Base-by-base conservation (phyloP, 108 stramenopile species). In the Pinguiococcus pyrenoidosus region DNA sequence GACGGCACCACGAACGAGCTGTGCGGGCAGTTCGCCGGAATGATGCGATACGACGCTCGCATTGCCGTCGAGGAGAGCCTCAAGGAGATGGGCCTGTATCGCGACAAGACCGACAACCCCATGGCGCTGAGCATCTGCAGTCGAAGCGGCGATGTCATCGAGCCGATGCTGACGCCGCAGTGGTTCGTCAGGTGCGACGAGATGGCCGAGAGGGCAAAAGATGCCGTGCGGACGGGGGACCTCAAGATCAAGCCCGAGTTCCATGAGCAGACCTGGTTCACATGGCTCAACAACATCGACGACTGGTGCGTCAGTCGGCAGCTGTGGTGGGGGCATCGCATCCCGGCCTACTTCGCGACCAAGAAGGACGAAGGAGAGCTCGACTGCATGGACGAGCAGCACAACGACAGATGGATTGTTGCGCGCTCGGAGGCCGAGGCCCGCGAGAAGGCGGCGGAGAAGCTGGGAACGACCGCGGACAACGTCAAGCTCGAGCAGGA, bases 291-390 rank as follows among this genome's bases (percentile, higher is more conserved):
- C 40, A 94, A 99, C 74, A 92, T 90, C 63, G 76, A 82, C 3
- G 90, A 94, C 73, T 99, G 96, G 93, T 98, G 91, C 56, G 54
- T 43, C 2, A 20, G 83, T 44, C 74, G 97, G 34, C 96, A 99
- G 75, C 76, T 99, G 23, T 99, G 96, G 96, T 99, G 96, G 96
- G 97, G 97, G 21, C 97, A 99, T 59, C 87, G 92, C 46, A 99
- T 99, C 60, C 97, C 93, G 2, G 97, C 97, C n/a, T 96, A 87
- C 84, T 94, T 92, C 70, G 90, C 80, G 13, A 77, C 74, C 14
- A 78, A 74, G 37, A 80, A 77, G 62, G 79, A 78, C 14, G 76
- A 81, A 58, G 4, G 1, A n/a, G n/a, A n/a, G 0, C 13, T 16
- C 12, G 64, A 58, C 32, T 54, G 33, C 18, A 29, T 84, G 32